Evolutionary conservation across 2,329 filamentous ascomycete genomes (phyloP).

Genomic region (Neonectria magnoliae): DNA sequence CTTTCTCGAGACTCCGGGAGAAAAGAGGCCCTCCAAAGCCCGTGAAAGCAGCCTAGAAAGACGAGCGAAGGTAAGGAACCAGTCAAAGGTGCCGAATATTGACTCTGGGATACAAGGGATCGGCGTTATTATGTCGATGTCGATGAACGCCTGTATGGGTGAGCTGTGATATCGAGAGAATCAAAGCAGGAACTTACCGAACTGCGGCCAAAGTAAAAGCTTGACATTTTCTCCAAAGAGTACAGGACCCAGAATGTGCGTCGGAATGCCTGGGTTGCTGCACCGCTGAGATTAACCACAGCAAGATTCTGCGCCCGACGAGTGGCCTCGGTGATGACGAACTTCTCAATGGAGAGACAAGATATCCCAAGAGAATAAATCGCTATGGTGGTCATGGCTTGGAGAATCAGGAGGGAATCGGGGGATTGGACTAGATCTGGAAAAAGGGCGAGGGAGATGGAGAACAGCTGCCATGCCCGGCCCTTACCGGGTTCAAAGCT

Average conservation of each 20-base stretch:
- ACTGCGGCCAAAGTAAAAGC: slow-evolving; percentile 35
- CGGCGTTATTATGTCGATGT: slow-evolving; percentile 28
- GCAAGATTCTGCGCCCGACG: slow-evolving; percentile 31
- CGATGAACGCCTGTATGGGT: slow-evolving; percentile 21
- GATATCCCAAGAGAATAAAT: slow-evolving; percentile 29
- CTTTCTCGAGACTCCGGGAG: slow-evolving; percentile 25
- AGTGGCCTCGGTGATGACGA: slow-evolving; percentile 31
- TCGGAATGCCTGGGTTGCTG: slow-evolving; percentile 14
- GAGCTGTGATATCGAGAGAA: background rate
- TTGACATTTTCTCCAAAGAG: slow-evolving; percentile 34
- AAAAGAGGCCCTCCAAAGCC: slow-evolving; percentile 28
- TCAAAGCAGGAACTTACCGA: slow-evolving; percentile 21
- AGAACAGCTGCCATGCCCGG: slow-evolving; percentile 34
- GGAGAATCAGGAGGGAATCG: slow-evolving; percentile 27
- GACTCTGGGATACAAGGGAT: slow-evolving; percentile 33
- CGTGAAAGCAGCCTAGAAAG: slow-evolving; percentile 29
- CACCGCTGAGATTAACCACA: slow-evolving; percentile 17
- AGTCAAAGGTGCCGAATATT: slow-evolving; percentile 30
- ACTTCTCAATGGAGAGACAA: slow-evolving; percentile 31
- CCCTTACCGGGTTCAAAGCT: slow-evolving; percentile 38
- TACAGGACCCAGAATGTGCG: slow-evolving; percentile 36
- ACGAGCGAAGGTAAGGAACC: slow-evolving; percentile 22
- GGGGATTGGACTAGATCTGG: slow-evolving; percentile 17
- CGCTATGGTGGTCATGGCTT: slow-evolving; percentile 28
- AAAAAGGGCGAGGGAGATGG: slow-evolving; percentile 22